phyloP scores from a whole-genome alignment of 208 protist species.

The Leptomonas seymouri region DNA sequence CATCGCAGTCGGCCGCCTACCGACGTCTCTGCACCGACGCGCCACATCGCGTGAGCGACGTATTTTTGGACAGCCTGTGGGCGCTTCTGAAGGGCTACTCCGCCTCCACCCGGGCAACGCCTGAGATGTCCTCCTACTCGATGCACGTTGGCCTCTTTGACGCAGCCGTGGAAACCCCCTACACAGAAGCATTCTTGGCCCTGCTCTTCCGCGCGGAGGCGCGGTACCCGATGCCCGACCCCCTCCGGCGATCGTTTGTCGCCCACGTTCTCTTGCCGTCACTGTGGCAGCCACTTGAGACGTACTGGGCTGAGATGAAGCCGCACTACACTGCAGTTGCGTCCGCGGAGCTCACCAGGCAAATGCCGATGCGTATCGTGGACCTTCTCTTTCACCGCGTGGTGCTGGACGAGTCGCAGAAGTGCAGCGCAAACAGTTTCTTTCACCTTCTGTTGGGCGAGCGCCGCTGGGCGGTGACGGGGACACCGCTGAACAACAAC shows the following conservation, averaged over 20 bases:
- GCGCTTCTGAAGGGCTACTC: slow-evolving; percentile 18
- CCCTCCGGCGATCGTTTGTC: slow-evolving; percentile 18
- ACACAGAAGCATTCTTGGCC: slow-evolving; percentile 4
- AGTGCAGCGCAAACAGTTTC: slow-evolving; percentile 31
- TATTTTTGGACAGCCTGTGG: slow-evolving; percentile 38
- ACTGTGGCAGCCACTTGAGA: slow-evolving; percentile 15
- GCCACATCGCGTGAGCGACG: background rate
- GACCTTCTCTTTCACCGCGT: slow-evolving; percentile 58
- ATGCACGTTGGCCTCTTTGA: slow-evolving; percentile 3
- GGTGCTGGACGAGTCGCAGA: slow-evolving; percentile 65
- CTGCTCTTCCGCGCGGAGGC: slow-evolving; percentile 3
- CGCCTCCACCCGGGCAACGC: background rate
- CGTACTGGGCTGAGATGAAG: slow-evolving; percentile 16
- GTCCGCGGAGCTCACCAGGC: slow-evolving; percentile 14
- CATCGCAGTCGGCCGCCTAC: background rate
- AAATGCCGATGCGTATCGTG: slow-evolving; percentile 27
- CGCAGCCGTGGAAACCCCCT: background rate
- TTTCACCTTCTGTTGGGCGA: slow-evolving; percentile 42
- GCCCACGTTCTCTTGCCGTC: slow-evolving; percentile 25
- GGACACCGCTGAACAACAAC: slow-evolving; percentile 64
- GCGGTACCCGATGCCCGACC: slow-evolving; percentile 5
- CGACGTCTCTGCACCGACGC: slow-evolving; percentile 1
- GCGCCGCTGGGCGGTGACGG: slow-evolving; percentile 56
- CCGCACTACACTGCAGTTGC: slow-evolving; percentile 19
- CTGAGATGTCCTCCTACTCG: background rate